phyloP scores from a whole-genome alignment of 2,329 filamentous ascomycete genomes.

The Chalara sp. region DNA sequence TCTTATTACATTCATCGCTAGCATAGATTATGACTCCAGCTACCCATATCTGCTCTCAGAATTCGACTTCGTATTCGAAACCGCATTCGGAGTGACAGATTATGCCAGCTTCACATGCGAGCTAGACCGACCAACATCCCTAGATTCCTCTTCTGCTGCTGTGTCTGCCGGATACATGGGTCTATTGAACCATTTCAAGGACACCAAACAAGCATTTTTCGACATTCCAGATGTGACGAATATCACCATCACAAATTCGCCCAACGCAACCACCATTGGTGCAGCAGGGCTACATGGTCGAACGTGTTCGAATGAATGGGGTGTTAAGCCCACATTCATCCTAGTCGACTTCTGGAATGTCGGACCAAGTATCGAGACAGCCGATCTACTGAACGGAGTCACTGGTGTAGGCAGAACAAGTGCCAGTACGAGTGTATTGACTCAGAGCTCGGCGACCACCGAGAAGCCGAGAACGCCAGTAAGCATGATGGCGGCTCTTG shows the following conservation, averaged over 20 bases:
- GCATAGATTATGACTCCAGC: slow-evolving; percentile 33
- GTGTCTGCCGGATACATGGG: slow-evolving; percentile 55
- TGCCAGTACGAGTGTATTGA: slow-evolving; percentile 17
- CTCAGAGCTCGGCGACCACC: slow-evolving; percentile 1
- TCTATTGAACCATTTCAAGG: slow-evolving; percentile 76
- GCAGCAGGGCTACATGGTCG: slow-evolving; percentile 46
- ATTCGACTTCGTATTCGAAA: slow-evolving; percentile 67
- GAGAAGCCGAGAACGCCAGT: too few relatives aligned
- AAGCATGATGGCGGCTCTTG: too few relatives aligned
- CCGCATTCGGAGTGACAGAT: slow-evolving; percentile 55
- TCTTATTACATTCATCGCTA: slow-evolving; percentile 63
- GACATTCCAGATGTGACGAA: slow-evolving; percentile 55
- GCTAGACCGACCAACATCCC: slow-evolving; percentile 54
- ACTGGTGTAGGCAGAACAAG: slow-evolving; percentile 20
- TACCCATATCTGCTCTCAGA: slow-evolving; percentile 56
- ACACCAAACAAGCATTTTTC: slow-evolving; percentile 45
- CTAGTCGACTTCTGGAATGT: slow-evolving; percentile 77
- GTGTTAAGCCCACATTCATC: slow-evolving; percentile 61
- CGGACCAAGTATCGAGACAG: slow-evolving; percentile 61
- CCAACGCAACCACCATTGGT: slow-evolving; percentile 45
- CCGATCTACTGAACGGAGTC: slow-evolving; percentile 60
- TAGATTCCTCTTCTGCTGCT: slow-evolving; percentile 44
- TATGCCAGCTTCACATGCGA: slow-evolving; percentile 65
- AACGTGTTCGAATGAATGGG: slow-evolving; percentile 51
- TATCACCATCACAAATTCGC: slow-evolving; percentile 59